A percentile compares a stretch with the other conserved stretches of the same genome.
Conservation (phyloP, 306 rosid genomes). For the Begonia fuchsioides region DNA sequence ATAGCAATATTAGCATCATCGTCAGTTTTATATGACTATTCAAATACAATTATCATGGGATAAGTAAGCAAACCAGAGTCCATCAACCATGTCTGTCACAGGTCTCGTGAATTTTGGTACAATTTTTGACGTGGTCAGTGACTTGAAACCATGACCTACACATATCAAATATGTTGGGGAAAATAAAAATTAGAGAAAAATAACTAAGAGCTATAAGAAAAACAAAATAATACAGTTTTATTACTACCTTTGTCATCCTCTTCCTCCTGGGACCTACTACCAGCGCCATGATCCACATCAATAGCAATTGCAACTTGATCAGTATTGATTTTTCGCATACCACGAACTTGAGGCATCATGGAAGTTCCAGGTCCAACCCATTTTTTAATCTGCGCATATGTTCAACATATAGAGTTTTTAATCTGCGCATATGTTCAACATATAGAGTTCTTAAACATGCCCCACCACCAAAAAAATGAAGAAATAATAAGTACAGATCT, state of each 20-base stretch:
- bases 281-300: constrained; percentile 62
- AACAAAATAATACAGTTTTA: constrained; percentile 3
- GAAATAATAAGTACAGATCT: background rate
- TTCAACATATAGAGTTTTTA: too few relatives aligned
- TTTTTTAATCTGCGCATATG: constrained; percentile 38
- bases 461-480: background rate
- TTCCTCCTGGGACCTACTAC: constrained; percentile 64
- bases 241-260: constrained; percentile 98
- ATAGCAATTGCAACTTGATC: constrained; percentile 90
- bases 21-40: background rate
- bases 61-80: constrained; percentile 60
- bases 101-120: constrained; percentile 89
- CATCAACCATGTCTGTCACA: constrained; percentile 76
- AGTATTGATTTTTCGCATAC: constrained; percentile 81
- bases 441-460: constrained; percentile 5
- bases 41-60: constrained; percentile 3
- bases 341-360: constrained; percentile 79
- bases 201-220: constrained; percentile 2
- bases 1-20: constrained; percentile 1
- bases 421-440: too few relatives aligned
- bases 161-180: constrained; percentile 6
- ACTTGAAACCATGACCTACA: constrained; percentile 92
- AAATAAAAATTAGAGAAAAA: constrained; percentile 2
- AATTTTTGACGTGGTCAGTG: constrained; percentile 74
- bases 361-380: constrained; percentile 55